Percentiles rank a stretch among this genome's conserved stretches.
Conservation (phyloP, 495 filamentous ascomycete species). For the Hypoxylon trugodes region DNA sequence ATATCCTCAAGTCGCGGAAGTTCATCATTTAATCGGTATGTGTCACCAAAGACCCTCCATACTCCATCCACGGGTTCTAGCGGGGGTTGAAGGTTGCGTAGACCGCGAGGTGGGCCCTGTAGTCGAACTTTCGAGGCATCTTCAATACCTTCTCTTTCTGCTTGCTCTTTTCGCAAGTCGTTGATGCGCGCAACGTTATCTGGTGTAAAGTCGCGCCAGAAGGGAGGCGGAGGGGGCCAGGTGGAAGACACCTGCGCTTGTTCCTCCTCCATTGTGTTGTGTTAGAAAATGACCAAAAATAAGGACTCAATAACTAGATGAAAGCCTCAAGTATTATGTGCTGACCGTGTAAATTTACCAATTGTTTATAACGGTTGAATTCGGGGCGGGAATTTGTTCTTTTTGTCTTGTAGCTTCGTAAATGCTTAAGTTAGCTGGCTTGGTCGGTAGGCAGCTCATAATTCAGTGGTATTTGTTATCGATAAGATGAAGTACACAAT, state of each 20-base stretch:
- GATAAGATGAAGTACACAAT: constrained; percentile 2
- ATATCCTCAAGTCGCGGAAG: constrained; percentile 73
- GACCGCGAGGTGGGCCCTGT: constrained; percentile 70
- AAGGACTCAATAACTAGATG: no score
- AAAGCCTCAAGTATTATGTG: no score
- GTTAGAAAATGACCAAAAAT: no score
- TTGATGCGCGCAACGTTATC: constrained; percentile 77
- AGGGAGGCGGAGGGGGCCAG: constrained; percentile 84
- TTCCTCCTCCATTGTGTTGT: constrained; percentile 52
- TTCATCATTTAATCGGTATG: constrained; percentile 69
- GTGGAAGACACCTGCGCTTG: constrained; percentile 47
- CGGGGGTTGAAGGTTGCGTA: constrained; percentile 84
- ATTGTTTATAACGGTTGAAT: no score
- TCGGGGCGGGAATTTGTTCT: no score
- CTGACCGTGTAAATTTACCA: no score
- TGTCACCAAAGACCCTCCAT: constrained; percentile 78
- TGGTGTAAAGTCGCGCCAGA: constrained; percentile 87
- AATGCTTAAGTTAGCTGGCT: not conserved
- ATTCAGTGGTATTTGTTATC: constrained; percentile 5
- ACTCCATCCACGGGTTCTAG: constrained; percentile 72
- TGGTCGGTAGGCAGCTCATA: not conserved
- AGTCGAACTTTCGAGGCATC: constrained; percentile 49
- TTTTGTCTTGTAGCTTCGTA: not conserved
- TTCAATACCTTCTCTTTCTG: constrained; percentile 33
- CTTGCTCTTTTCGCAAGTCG: constrained; percentile 53